These are phyloP conservation scores for Catunica adiposa DNA, from an alignment of 2,329 filamentous ascomycete species.

Conservation along the genomic window DNA sequence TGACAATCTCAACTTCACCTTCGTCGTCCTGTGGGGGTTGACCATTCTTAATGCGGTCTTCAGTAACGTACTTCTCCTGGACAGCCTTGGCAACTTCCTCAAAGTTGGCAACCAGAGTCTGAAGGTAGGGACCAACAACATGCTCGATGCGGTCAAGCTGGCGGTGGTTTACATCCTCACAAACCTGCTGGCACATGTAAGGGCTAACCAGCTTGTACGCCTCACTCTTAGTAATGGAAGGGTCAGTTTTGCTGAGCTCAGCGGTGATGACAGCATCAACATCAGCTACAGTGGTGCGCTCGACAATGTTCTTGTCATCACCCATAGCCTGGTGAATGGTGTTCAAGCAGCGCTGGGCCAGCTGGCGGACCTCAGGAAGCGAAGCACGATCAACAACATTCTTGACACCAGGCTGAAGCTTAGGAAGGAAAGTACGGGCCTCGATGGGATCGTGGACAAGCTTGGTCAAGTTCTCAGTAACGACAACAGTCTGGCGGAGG, in stretches of 20 bases:
- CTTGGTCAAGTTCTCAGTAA: conserved; percentile 95
- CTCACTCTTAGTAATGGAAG: conserved; percentile 19
- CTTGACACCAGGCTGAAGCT: conserved; percentile 86
- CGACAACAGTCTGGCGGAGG: conserved; percentile 84
- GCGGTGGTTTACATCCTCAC: conserved; percentile 74
- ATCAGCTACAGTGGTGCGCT: conserved; percentile 54
- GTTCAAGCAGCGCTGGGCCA: conserved; percentile 63
- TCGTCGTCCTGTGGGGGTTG: conserved; percentile 75
- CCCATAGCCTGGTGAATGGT: conserved; percentile 86
- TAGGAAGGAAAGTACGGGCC: conserved; percentile 85
- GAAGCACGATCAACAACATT: conserved; percentile 74
- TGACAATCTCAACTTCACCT: conserved; percentile 89
- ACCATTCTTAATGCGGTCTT: conserved; percentile 78
- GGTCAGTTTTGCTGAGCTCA: conserved; percentile 53
- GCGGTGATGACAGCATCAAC: conserved; percentile 59
- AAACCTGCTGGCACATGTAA: conserved; percentile 72
- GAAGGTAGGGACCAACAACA: conserved; percentile 59
- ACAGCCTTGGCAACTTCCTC: conserved; percentile 54
- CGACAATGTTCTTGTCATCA: conserved; percentile 47
- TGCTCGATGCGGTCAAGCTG: conserved; percentile 54
- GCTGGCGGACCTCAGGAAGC: conserved; percentile 81
- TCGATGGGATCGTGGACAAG: conserved; percentile 91
- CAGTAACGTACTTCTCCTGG: conserved; percentile 61
- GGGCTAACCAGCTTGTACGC: conserved; percentile 38
- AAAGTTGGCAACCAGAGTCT: conserved; percentile 45